Percentiles rank a stretch among this genome's conserved stretches.
These are phyloP conservation scores for Singerocomus rubriflavus DNA, from an alignment of 1,284 basidiomycete genomes.

Conservation along the genomic window DNA sequence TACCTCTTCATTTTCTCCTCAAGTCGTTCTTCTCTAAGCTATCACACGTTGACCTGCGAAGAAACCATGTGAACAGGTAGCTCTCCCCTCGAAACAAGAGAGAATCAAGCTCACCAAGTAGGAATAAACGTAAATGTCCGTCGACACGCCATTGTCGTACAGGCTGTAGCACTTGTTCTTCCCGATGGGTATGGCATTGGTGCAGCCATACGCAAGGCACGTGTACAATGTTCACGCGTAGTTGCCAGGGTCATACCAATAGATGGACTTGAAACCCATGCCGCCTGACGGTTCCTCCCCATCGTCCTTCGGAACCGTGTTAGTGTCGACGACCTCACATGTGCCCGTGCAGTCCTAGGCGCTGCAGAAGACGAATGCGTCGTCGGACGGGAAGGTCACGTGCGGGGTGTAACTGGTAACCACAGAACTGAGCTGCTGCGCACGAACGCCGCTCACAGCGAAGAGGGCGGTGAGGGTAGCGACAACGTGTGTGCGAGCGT, in stretches of 20 bases:
- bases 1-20: no score
- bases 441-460: not conserved
- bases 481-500: no score
- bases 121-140: not conserved
- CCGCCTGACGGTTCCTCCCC: not conserved
- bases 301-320: not conserved
- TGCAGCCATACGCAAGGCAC: not conserved
- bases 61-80: no score
- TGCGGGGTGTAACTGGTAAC: not conserved
- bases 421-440: not conserved
- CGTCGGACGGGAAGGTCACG: not conserved
- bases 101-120: no score
- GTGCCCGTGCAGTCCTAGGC: not conserved
- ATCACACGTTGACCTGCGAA: no score
- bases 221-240: not conserved
- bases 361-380: conserved; percentile 2
- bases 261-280: conserved; percentile 3
- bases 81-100: no score
- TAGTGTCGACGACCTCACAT: not conserved
- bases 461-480: not conserved
- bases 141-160: not conserved
- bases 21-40: no score
- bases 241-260: not conserved
- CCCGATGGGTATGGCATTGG: not conserved
- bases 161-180: conserved; percentile 3